A percentile compares a stretch with the other conserved stretches of the same genome.
These are phyloP conservation scores for Entomortierella beljakovae DNA, from an alignment of 192 early-diverging fungal genomes.

Conservation along the genomic window DNA sequence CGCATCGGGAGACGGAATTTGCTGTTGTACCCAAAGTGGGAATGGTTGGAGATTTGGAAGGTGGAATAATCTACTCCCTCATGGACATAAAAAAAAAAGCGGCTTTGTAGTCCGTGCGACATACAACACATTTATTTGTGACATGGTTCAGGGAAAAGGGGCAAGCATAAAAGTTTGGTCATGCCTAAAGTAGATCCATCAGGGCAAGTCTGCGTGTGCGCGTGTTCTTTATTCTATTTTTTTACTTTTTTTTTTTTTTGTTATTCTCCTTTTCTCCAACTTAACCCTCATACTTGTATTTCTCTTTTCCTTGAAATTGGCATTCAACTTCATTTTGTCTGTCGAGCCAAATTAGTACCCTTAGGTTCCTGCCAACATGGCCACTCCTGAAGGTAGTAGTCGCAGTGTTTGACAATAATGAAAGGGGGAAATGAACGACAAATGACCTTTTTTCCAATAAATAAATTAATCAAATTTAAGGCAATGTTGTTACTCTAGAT, in stretches of 20 bases:
- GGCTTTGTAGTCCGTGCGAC: not conserved
- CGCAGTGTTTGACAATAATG: not conserved
- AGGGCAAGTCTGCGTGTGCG: no score
- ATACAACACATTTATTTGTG: no score
- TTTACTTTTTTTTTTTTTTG: no score
- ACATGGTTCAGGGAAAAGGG: no score
- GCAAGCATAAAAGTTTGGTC: no score
- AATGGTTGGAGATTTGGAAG: not conserved
- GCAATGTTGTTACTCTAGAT: constrained; percentile 12
- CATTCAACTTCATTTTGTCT: not conserved
- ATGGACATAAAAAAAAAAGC: not conserved
- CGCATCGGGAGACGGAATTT: constrained; percentile 2
- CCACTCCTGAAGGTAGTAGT: constrained; percentile 12
- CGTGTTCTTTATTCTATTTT: no score
- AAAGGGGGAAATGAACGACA: not conserved
- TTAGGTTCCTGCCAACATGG: not conserved
- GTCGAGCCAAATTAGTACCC: not conserved
- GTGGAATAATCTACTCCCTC: not conserved
- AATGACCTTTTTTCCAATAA: not conserved
- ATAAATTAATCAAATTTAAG: no score
- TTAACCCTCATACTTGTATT: not conserved
- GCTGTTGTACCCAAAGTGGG: not conserved
- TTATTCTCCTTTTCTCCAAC: not conserved
- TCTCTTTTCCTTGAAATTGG: not conserved
- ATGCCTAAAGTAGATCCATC: no score